These are phyloP conservation scores for Allium cepa DNA, from an alignment of 106 monocot species.

Conservation along the genomic window DNA sequence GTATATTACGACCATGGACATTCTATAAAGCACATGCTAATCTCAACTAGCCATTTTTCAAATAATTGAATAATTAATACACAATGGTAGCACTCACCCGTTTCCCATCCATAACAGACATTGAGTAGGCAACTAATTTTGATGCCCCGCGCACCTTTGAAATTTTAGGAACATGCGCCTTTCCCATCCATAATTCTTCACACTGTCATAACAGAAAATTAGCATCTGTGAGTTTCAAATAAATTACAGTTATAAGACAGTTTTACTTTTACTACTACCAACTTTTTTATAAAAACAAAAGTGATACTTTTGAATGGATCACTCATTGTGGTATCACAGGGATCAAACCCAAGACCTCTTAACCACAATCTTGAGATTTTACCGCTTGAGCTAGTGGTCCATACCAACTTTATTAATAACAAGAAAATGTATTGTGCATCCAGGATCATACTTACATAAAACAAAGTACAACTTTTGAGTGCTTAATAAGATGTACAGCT, in stretches of 20 bases:
- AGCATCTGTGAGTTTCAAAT: too few relatives aligned
- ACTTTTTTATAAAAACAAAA: too few relatives aligned
- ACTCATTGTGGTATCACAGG: too few relatives aligned
- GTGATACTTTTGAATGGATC: too few relatives aligned
- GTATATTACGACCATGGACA: too few relatives aligned
- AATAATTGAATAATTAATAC: neutral
- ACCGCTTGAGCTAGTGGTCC: too few relatives aligned
- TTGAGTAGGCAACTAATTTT: conserved; percentile 42
- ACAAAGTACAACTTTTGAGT: too few relatives aligned
- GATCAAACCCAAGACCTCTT: neutral
- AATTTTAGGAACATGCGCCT: conserved; percentile 47
- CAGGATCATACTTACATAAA: too few relatives aligned
- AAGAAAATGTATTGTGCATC: neutral
- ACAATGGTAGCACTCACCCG: conserved; percentile 24
- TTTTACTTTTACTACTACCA: too few relatives aligned
- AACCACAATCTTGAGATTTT: neutral
- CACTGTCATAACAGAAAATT: conserved; percentile 19
- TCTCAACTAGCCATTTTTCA: neutral
- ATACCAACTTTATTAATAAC: neutral
- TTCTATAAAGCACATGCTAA: neutral
- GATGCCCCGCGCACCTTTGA: conserved; percentile 34
- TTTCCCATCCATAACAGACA: conserved; percentile 46
- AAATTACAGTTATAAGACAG: too few relatives aligned
- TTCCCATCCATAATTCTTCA: conserved; percentile 39
- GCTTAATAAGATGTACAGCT: too few relatives aligned